A percentile compares a stretch with the other conserved stretches of the same genome.
Conservation (phyloP, 2,329 filamentous ascomycete genomes). For the Phyllosticta citrichinensis region DNA sequence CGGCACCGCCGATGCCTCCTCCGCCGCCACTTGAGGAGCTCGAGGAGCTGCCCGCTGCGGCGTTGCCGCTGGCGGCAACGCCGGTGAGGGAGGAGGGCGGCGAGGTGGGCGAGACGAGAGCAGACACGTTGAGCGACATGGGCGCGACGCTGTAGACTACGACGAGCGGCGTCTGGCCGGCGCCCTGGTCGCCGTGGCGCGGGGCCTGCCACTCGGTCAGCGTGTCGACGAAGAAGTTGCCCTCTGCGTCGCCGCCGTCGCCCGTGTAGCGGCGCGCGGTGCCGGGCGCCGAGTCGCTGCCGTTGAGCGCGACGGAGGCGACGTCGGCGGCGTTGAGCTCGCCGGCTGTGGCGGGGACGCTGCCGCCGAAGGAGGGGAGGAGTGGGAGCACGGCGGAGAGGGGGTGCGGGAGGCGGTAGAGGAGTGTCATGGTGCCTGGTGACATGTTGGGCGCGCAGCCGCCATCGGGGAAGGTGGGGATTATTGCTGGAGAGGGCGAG, state of each 20-base stretch:
- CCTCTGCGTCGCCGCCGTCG: slow-evolving; percentile 3
- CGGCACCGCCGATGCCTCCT: not conserved
- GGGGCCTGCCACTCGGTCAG: slow-evolving; percentile 13
- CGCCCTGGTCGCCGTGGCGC: not conserved
- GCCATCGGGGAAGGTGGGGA: not conserved
- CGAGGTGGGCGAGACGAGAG: not conserved
- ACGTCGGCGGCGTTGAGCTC: not conserved
- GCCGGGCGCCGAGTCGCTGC: slow-evolving; percentile 1
- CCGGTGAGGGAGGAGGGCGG: not conserved
- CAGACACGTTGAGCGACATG: not conserved
- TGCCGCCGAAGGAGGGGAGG: slow-evolving; percentile 1
- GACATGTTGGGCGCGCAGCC: not conserved
- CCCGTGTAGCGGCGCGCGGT: slow-evolving; percentile 2
- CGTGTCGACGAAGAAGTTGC: slow-evolving; percentile 1
- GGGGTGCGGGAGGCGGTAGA: slow-evolving; percentile 1
- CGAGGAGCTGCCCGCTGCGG: too few relatives aligned
- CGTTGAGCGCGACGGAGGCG: not conserved
- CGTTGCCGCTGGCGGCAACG: too few relatives aligned
- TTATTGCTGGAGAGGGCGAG: not conserved
- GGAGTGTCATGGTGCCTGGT: not conserved
- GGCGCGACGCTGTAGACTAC: slow-evolving; percentile 15
- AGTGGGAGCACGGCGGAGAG: slow-evolving; percentile 2
- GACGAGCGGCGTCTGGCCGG: slow-evolving; percentile 14
- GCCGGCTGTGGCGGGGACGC: not conserved
- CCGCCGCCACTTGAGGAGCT: too few relatives aligned